Evolutionary conservation across 257 asterid species (phyloP).

Genomic region (Gentiana straminea): DNA sequence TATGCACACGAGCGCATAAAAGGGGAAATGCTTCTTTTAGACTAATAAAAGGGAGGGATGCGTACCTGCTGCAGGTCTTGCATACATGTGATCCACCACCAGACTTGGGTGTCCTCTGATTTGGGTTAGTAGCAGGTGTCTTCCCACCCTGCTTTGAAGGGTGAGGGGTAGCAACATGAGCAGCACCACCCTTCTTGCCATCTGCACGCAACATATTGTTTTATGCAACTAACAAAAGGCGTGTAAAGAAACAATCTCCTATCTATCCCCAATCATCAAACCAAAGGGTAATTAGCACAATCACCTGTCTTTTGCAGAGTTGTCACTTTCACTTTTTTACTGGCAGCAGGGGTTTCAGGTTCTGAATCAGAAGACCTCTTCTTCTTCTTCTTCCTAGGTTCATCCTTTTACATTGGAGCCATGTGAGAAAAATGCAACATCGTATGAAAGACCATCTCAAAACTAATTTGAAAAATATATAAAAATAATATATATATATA

Average conservation of each 20-base stretch:
- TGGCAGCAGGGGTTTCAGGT: constrained; percentile 52
- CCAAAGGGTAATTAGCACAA: no score
- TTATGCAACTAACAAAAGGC: not conserved
- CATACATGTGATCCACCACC: constrained; percentile 45
- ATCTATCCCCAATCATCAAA: no score
- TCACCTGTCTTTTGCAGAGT: constrained; percentile 84
- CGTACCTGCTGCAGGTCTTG: constrained; percentile 52
- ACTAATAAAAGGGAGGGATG: not conserved
- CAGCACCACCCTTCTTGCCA: constrained; percentile 55
- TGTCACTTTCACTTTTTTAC: constrained; percentile 55
- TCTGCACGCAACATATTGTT: constrained; percentile 22
- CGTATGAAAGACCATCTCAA: not conserved
- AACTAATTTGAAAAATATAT: not conserved
- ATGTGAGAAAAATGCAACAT: not conserved
- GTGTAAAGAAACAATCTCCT: not conserved
- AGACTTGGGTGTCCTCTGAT: constrained; percentile 48
- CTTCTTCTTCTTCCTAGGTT: constrained; percentile 30
- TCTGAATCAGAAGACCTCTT: constrained; percentile 45
- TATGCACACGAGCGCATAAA: no score
- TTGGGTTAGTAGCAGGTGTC: constrained; percentile 47
- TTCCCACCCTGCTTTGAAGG: constrained; percentile 73
- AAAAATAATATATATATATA: not conserved
- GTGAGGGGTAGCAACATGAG: constrained; percentile 85
- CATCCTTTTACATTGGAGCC: constrained; percentile 24
- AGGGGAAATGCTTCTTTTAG: not conserved